Base-by-base conservation (phyloP, 768 basidiomycete species). In the Lactarius vividus region DNA sequence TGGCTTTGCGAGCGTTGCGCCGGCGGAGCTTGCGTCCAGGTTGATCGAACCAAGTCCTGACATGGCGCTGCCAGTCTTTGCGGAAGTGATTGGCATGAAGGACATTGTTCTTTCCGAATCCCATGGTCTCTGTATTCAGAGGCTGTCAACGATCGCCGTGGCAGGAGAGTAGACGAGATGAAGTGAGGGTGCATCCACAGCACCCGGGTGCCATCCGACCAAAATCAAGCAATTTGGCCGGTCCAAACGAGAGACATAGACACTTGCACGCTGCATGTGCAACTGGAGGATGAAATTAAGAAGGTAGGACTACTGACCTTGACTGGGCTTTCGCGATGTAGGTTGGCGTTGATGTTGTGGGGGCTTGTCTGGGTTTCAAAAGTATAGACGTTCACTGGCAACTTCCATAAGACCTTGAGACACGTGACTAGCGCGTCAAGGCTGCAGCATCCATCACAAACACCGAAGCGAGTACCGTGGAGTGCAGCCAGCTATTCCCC, bases 31-130 rank as follows among this genome's bases (percentile, higher is more conserved):
- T 98, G 77, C 92, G 91, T 57, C 96, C 96, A 64, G 97, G 94
- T 81, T 99, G 97, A 84, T 98, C 92, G 78, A 98, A 98, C 96
- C 96, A 95, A 76, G 94, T 96, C 79, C 89, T 89, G 73, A 96
- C 94, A 71, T 90, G 91, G 75, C 88, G 85, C 80, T 98, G 96
- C 96, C 96, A 98, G 79, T 98, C 96, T 88, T 98, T 98, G 83
- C 88, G 92, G 86, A 95, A 95, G 78, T 97, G 94, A 80, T 95
- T 95, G 73, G 79, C 85, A 81, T 87, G 94, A 79, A 96, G 92
- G 82, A 92, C 92, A 85, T 91, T 91, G 80, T 90, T 91, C 81
- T 88, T 84, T 71, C 79, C 81, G 77, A 90, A 89, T 85, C 88
- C 89, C 89, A 90, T 91, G 72, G 74, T 77, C 79, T 52, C 37